A percentile compares a stretch with the other conserved stretches of the same genome.
Evolutionary conservation across 73 alveolate species (phyloP).

Genomic region (Stentor coeruleus): DNA sequence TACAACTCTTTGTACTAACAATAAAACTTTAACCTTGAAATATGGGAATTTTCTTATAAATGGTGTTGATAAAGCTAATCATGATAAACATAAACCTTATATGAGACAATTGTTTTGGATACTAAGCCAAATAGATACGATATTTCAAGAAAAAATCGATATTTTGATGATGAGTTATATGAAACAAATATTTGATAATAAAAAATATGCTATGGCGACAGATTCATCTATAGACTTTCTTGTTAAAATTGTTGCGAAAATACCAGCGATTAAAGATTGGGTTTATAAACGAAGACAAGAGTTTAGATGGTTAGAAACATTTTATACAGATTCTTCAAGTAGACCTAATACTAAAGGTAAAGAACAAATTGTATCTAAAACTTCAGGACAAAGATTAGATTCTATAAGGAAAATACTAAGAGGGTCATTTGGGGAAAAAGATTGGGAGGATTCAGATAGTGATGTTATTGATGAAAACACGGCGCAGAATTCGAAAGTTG

Average conservation of each 20-base stretch:
- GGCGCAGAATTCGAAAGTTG: neutral
- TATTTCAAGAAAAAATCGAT: neutral
- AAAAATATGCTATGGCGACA: neutral
- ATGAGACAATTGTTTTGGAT: neutral
- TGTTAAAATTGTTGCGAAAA: neutral
- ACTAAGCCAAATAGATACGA: neutral
- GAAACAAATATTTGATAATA: neutral
- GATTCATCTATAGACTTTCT: neutral
- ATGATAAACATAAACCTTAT: neutral
- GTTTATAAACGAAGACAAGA: neutral
- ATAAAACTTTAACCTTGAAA: neutral
- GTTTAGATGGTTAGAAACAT: neutral
- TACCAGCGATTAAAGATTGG: conserved; percentile 5
- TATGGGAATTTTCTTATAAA: neutral
- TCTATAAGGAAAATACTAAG: neutral
- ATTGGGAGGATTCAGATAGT: neutral
- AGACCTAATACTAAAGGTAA: neutral
- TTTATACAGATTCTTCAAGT: neutral
- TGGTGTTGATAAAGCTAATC: neutral
- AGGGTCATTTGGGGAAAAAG: neutral
- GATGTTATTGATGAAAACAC: neutral
- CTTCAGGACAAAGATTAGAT: neutral
- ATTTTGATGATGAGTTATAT: neutral
- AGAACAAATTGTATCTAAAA: neutral
- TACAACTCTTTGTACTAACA: neutral